Evolutionary conservation across 441 rosid genomes (phyloP).

Genomic region (Syzygium malaccense): DNA sequence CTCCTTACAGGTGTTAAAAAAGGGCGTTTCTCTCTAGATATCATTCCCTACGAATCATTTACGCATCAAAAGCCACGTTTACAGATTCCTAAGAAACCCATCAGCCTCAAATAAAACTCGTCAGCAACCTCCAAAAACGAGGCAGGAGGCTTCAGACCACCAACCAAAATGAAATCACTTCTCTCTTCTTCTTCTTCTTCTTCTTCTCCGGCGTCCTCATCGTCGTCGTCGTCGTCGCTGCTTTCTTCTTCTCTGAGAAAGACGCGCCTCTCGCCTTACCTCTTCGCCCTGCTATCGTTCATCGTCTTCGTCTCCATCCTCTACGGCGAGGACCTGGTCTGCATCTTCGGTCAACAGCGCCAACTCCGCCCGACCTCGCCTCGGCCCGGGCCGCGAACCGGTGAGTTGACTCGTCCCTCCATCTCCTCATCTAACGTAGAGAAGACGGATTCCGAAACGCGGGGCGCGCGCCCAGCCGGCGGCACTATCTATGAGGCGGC

Average conservation of each 20-base stretch:
- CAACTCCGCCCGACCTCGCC: not conserved
- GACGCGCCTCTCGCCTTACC: conserved; percentile 63
- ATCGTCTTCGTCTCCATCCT: conserved; percentile 60
- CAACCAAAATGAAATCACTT: conserved; percentile 44
- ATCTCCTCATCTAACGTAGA: not conserved
- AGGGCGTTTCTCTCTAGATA: too few species aligned
- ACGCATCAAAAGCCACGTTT: not conserved
- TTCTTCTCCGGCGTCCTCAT: not conserved
- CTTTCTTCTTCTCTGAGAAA: conserved; percentile 41
- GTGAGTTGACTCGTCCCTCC: conserved; percentile 19
- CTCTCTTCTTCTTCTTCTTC: conserved; percentile 22
- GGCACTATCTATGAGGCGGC: not conserved
- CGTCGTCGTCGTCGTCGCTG: not conserved
- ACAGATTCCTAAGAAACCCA: not conserved
- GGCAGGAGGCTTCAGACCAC: not conserved
- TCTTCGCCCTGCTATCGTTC: conserved; percentile 54
- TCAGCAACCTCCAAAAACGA: not conserved
- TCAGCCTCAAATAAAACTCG: not conserved
- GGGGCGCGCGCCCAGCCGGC: not conserved
- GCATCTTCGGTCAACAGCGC: conserved; percentile 46
- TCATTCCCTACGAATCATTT: not conserved
- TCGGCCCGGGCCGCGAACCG: conserved; percentile 15
- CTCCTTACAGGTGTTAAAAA: fast-evolving
- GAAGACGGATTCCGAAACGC: not conserved
- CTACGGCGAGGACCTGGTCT: conserved; percentile 65